Conservation (phyloP, 805 yeast genomes). For the Debaryomyces tyrocola region DNA sequence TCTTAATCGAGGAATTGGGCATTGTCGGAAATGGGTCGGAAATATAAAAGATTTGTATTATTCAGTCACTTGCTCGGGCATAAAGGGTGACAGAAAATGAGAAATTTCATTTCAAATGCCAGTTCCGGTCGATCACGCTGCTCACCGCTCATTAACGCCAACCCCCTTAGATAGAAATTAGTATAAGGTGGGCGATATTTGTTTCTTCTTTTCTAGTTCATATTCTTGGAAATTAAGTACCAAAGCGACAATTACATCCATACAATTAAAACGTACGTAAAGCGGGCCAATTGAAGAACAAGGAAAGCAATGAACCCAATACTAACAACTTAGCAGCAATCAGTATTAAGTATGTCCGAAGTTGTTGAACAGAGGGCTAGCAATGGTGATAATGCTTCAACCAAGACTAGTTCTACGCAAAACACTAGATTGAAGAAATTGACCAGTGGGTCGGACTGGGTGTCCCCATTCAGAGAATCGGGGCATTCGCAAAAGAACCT, state of each 20-base stretch:
- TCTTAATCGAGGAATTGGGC: background rate
- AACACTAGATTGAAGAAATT: constrained; percentile 27
- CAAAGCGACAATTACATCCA: no score
- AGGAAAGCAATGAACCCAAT: no score
- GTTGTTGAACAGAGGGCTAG: constrained; percentile 11
- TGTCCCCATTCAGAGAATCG: constrained; percentile 40
- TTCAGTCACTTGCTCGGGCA: no score
- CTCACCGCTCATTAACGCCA: background rate
- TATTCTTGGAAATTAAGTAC: no score
- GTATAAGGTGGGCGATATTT: background rate
- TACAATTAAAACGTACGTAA: no score
- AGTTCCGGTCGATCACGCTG: constrained; percentile 1
- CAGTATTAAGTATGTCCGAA: constrained; percentile 15
- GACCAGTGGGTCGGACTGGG: constrained; percentile 35
- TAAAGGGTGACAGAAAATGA: no score
- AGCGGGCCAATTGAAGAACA: no score
- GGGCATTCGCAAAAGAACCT: constrained; percentile 26
- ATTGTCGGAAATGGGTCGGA: background rate
- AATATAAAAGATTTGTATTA: background rate
- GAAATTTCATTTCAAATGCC: background rate
- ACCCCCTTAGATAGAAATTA: background rate
- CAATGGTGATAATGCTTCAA: constrained; percentile 6
- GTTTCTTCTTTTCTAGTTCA: background rate
- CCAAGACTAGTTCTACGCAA: constrained; percentile 6
- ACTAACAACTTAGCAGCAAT: background rate